These are phyloP conservation scores for Silene uniflora DNA, from an alignment of 148 eudicot genomes.

Conservation along the genomic window DNA sequence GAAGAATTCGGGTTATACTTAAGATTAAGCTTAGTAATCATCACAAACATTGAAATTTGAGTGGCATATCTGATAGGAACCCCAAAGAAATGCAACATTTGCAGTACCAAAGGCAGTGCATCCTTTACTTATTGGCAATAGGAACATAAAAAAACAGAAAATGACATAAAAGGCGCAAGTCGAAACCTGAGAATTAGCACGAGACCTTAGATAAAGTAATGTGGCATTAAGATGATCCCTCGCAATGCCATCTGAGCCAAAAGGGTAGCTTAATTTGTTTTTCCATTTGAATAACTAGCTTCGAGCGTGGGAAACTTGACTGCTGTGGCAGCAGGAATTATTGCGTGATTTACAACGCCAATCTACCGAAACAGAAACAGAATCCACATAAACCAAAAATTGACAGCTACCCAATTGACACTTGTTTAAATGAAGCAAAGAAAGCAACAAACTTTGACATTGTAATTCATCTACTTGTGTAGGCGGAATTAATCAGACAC, in stretches of 20 bases:
- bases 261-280: constrained; percentile 58
- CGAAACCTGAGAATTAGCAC: constrained; percentile 81
- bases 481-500: too few species aligned
- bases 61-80: constrained; percentile 92
- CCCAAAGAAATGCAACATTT: constrained; percentile 83
- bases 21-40: constrained; percentile 23
- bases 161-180: not conserved
- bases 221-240: constrained; percentile 58
- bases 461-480: too few species aligned
- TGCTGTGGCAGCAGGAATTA: constrained; percentile 70
- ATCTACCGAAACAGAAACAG: constrained; percentile 43
- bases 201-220: constrained; percentile 70
- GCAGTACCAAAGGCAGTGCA: not conserved
- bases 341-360: constrained; percentile 64
- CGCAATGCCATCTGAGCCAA: constrained; percentile 34
- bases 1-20: not conserved
- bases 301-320: constrained; percentile 75
- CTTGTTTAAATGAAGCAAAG: not conserved
- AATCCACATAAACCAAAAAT: constrained; percentile 6
- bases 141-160: too few species aligned
- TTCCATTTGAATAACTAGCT: constrained; percentile 61
- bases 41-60: constrained; percentile 88
- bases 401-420: constrained; percentile 21
- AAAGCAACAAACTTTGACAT: constrained; percentile 8
- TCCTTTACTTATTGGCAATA: too few species aligned